A percentile compares a stretch with the other conserved stretches of the same genome.
phyloP scores from a whole-genome alignment of 73 alveolate genomes.

The Diophrys appendiculata region DNA sequence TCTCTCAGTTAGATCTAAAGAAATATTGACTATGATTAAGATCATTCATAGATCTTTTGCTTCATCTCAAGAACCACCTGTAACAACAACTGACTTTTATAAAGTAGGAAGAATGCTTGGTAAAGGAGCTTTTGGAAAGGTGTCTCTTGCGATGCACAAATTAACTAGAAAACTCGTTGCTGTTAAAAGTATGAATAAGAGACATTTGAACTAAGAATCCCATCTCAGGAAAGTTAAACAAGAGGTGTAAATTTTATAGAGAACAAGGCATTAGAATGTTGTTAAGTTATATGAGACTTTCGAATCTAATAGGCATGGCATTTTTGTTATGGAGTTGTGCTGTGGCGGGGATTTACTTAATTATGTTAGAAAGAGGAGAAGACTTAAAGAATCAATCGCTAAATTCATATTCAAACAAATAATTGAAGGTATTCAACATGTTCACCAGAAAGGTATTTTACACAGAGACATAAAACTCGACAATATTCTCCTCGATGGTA shows the following conservation, averaged over 20 bases:
- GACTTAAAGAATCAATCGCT: constrained; percentile 78
- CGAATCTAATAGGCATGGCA: constrained; percentile 77
- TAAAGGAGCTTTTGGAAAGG: constrained; percentile 93
- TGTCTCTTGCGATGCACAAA: constrained; percentile 77
- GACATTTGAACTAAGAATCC: constrained; percentile 52
- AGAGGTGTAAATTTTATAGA: constrained; percentile 53
- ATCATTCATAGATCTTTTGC: neutral
- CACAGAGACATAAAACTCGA: constrained; percentile 70
- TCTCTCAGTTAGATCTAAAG: constrained; percentile 1
- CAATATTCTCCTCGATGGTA: constrained; percentile 60
- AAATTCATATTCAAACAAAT: constrained; percentile 74
- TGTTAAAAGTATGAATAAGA: constrained; percentile 53
- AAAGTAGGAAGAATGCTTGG: constrained; percentile 64
- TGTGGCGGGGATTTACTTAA: constrained; percentile 88
- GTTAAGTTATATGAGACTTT: constrained; percentile 82
- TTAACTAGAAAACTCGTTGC: constrained; percentile 80
- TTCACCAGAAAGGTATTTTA: constrained; percentile 42
- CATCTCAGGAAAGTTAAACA: constrained; percentile 43
- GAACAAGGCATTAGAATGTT: constrained; percentile 60
- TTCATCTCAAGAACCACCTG: neutral
- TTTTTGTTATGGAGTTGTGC: constrained; percentile 86
- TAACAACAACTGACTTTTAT: constrained; percentile 24
- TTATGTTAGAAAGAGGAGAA: constrained; percentile 78
- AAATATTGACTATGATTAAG: neutral
- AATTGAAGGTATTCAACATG: constrained; percentile 59